Conservation (phyloP, 1,284 basidiomycete genomes). For the Schizophyllum amplum region DNA sequence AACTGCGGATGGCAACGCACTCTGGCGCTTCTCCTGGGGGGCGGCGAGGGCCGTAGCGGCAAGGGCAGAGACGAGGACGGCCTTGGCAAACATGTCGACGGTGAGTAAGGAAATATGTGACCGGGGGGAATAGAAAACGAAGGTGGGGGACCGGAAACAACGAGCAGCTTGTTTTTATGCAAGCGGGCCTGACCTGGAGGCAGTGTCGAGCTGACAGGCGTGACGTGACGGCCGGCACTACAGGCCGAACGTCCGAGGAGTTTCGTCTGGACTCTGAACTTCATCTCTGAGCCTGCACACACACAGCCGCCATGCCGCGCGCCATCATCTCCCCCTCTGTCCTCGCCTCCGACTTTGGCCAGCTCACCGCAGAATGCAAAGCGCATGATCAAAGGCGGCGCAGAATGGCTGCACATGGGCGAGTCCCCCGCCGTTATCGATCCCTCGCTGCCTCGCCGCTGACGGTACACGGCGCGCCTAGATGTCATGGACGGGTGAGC, state of each 20-base stretch:
- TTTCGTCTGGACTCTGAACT: no score
- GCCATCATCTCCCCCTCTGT: constrained; percentile 89
- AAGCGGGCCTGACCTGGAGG: not conserved
- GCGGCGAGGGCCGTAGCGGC: not conserved
- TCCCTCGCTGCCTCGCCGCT: constrained; percentile 1
- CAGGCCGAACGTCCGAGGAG: no score
- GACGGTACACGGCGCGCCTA: constrained; percentile 22
- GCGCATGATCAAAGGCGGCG: constrained; percentile 86
- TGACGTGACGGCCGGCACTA: not conserved
- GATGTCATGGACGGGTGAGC: constrained; percentile 93
- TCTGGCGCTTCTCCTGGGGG: not conserved
- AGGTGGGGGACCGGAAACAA: not conserved
- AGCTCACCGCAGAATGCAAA: constrained; percentile 88
- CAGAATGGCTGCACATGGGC: constrained; percentile 98
- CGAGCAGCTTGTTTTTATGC: not conserved
- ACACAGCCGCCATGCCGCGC: constrained; percentile 55
- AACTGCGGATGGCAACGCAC: not conserved
- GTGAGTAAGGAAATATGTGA: constrained; percentile 10
- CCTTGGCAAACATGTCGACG: not conserved
- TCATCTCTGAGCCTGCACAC: no score
- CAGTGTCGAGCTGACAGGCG: not conserved
- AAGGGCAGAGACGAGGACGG: not conserved
- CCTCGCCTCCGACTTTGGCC: constrained; percentile 91
- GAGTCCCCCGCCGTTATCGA: constrained; percentile 20
- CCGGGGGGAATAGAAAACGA: constrained; percentile 9